Evolutionary conservation across 495 filamentous ascomycete species (phyloP).

Genomic region (Bryoglossum gracile): DNA sequence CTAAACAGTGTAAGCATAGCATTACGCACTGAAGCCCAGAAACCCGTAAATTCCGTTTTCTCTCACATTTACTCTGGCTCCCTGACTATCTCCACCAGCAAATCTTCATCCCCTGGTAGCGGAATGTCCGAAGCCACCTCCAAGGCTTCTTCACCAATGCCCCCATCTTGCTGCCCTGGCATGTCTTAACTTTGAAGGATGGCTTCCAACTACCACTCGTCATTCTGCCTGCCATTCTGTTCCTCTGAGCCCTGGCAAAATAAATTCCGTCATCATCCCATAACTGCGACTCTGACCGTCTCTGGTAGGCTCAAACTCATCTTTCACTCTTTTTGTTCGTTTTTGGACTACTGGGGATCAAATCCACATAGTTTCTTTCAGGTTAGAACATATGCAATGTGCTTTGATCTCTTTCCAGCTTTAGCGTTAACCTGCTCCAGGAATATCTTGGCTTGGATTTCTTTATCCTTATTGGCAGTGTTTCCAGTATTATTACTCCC

Average conservation of each 20-base stretch:
- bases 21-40: neutral
- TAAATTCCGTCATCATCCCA: constrained; percentile 22
- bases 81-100: too few species aligned
- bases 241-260: neutral
- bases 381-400: constrained; percentile 78
- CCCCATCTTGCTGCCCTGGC: constrained; percentile 15
- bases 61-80: too few species aligned
- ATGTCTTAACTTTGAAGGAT: constrained; percentile 13
- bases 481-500: too few species aligned
- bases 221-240: neutral
- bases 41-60: too few species aligned
- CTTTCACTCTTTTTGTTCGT: constrained; percentile 5
- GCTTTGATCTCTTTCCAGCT: constrained; percentile 68
- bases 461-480: too few species aligned
- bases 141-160: constrained; percentile 14
- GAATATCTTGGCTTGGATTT: constrained; percentile 1
- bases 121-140: constrained; percentile 10
- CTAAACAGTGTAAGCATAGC: neutral
- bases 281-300: constrained; percentile 2
- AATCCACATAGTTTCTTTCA: constrained; percentile 65
- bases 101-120: constrained; percentile 14
- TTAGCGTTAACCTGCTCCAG: constrained; percentile 7
- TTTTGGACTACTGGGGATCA: constrained; percentile 45
- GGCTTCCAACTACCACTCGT: constrained; percentile 16
- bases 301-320: constrained; percentile 13